Evolutionary conservation across 495 filamentous ascomycete species (phyloP), one percentile per base, ranked within the genome.

Genomic region (Xylaria flabelliformis): DNA sequence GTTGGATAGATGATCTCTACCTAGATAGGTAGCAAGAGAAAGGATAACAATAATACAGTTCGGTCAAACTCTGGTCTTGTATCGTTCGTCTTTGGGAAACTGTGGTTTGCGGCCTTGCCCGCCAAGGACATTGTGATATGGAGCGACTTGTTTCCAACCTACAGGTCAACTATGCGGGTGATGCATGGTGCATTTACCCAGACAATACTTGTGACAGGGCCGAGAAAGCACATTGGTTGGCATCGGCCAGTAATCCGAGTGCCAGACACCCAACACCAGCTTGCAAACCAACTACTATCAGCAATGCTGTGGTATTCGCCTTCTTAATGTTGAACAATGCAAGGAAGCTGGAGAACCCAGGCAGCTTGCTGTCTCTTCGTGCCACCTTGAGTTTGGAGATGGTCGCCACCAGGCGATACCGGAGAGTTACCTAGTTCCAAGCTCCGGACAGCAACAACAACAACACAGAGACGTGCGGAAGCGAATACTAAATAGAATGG

Each of bases 151-250:
- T 39, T 34, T 21, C 34, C 36, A 67, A 34, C 36, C 12, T 55
- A 56, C 65, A 67, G 34, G 34, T 46, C 48, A 41, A 67, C 36
- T 24, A 67, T 67, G 65, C 48, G 64, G 65, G 34, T 41, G 34
- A 56, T 69, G 29, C 56, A 62, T 50, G 15, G 55, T 69, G 67
- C 56, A 69, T 69, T 62, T 59, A 48, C 39, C 41, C 55, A 62
- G 8, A 26, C 2, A 58, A 59, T 48, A n/a, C 24, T 50, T 70
- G 58, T 17, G n/a, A 50, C 56, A 63, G 8, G 46, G 36, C 32
- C 29, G 32, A 24, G 26, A 15, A 70, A 21, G 44, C n/a, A 29
- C 41, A 44, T 50, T 15, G 42, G 56, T 62, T 48, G 41, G 36
- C 42, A 24, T 46, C 67, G 39, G 29, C 46, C 64, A 32, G 56